phyloP scores from a whole-genome alignment of 139 green algal genomes.

The Micractinium sp. region DNA sequence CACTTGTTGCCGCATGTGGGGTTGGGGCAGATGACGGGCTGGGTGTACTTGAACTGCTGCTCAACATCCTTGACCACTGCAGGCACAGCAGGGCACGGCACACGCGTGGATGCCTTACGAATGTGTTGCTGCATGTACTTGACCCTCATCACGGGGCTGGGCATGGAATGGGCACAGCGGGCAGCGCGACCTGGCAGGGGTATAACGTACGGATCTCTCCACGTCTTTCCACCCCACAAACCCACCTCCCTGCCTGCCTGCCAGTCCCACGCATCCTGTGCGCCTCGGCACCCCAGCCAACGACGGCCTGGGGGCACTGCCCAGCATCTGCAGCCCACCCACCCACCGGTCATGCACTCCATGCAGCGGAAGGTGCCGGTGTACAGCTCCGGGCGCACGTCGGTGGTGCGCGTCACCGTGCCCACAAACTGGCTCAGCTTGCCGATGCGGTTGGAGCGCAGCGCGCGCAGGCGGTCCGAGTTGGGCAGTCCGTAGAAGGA shows the following conservation, averaged over 20 bases:
- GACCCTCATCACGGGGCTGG: too few species aligned
- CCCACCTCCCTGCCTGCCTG: too few species aligned
- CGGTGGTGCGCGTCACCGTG: slow-evolving; percentile 94
- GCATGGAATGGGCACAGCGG: too few species aligned
- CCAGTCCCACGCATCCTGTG: too few species aligned
- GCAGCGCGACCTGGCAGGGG: too few species aligned
- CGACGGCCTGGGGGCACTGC: too few species aligned
- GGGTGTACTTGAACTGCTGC: slow-evolving; percentile 98
- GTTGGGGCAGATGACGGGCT: slow-evolving; percentile 89
- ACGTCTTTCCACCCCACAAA: too few species aligned
- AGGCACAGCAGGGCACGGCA: background rate
- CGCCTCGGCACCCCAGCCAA: too few species aligned
- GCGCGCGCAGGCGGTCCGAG: slow-evolving; percentile 45
- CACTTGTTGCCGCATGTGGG: slow-evolving; percentile 91
- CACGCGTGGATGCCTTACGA: background rate
- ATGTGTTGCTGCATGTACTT: too few species aligned
- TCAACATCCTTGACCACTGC: slow-evolving; percentile 77
- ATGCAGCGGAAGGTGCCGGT: slow-evolving; percentile 91
- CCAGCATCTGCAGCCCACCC: too few species aligned
- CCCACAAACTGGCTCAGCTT: slow-evolving; percentile 73
- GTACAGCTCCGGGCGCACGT: slow-evolving; percentile 96
- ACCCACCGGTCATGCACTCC: slow-evolving; percentile 68
- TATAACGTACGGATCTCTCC: too few species aligned
- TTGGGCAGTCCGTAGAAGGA: slow-evolving; percentile 79
- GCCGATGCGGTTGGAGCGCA: slow-evolving; percentile 59